Percentiles rank a stretch among this genome's conserved stretches.
Evolutionary conservation across 768 basidiomycete genomes (phyloP).

Genomic region (Boletellus emodensis): DNA sequence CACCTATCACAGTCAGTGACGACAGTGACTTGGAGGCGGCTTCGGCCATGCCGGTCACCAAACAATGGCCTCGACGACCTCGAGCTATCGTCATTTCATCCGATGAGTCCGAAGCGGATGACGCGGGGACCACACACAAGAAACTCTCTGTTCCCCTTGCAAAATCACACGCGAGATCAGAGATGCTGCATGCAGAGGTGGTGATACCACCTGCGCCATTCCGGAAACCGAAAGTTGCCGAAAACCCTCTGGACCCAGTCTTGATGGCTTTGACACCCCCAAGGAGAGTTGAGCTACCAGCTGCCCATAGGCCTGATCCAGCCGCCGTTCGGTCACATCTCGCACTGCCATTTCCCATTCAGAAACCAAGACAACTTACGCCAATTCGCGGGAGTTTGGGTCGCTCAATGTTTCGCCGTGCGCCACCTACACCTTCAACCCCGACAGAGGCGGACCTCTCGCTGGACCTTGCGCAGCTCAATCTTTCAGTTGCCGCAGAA

Average conservation of each 20-base stretch:
- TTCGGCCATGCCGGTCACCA: conserved; percentile 10
- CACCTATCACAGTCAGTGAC: conserved; percentile 25
- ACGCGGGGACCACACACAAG: conserved; percentile 3
- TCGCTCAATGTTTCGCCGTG: conserved; percentile 33
- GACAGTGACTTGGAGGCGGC: conserved; percentile 30
- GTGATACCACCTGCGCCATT: conserved; percentile 36
- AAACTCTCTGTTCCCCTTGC: conserved; percentile 3
- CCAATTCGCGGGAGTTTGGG: conserved; percentile 52
- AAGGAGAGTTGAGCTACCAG: background rate
- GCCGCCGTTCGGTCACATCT: conserved; percentile 2
- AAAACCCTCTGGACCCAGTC: conserved; percentile 9
- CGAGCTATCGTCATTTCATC: conserved; percentile 37
- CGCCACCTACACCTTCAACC: conserved; percentile 55
- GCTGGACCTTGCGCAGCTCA: conserved; percentile 32
- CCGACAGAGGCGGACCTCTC: conserved; percentile 47
- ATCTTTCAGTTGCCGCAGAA: conserved; percentile 47
- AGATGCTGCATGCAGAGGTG: conserved; percentile 35
- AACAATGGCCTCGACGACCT: conserved; percentile 12
- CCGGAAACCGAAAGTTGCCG: conserved; percentile 15
- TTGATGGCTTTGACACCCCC: conserved; percentile 3
- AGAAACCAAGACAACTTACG: conserved; percentile 59
- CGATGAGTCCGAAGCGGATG: conserved; percentile 45
- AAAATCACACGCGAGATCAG: conserved; percentile 15
- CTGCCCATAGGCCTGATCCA: background rate
- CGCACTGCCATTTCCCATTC: conserved; percentile 14